Evolutionary conservation across 768 basidiomycete species (phyloP).

Genomic region (Leucocoprinus sp.): DNA sequence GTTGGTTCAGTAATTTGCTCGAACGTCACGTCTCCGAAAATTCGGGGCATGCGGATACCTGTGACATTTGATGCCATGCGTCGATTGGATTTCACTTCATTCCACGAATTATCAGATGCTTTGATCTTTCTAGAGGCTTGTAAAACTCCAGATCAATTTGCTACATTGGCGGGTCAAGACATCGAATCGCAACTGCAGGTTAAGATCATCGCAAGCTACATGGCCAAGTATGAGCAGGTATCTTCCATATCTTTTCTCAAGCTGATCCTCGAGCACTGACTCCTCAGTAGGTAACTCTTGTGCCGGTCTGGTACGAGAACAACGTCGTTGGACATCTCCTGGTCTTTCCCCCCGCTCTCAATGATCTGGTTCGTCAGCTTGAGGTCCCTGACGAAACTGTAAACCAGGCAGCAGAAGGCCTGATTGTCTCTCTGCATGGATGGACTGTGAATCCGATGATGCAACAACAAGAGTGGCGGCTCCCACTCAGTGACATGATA

Average conservation of each 20-base stretch:
- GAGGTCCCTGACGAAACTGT: constrained; percentile 31
- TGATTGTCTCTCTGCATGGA: constrained; percentile 7
- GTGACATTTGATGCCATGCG: constrained; percentile 8
- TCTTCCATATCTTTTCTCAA: constrained; percentile 10
- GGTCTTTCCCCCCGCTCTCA: constrained; percentile 20
- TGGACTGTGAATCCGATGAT: constrained; percentile 5
- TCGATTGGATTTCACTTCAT: constrained; percentile 18
- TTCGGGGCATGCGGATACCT: constrained; percentile 8
- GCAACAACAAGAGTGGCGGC: constrained; percentile 5
- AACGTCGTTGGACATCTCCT: constrained; percentile 44
- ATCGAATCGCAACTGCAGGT: neutral
- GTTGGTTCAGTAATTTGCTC: constrained; percentile 26
- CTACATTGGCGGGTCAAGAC: constrained; percentile 26
- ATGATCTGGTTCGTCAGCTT: constrained; percentile 28
- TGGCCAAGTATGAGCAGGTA: constrained; percentile 43
- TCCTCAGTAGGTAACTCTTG: constrained; percentile 35
- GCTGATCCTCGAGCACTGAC: neutral
- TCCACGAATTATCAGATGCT: constrained; percentile 44
- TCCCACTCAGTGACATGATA: constrained; percentile 3
- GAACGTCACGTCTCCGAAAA: constrained; percentile 6
- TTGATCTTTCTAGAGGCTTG: constrained; percentile 40
- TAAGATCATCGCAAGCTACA: constrained; percentile 20
- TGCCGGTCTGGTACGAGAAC: constrained; percentile 39
- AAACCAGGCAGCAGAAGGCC: neutral
- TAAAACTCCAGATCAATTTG: constrained; percentile 43